Percentiles rank a stretch among this genome's conserved stretches.
These are phyloP conservation scores for Herpetospermum pedunculosum DNA, from an alignment of 306 rosid genomes.

Conservation along the genomic window DNA sequence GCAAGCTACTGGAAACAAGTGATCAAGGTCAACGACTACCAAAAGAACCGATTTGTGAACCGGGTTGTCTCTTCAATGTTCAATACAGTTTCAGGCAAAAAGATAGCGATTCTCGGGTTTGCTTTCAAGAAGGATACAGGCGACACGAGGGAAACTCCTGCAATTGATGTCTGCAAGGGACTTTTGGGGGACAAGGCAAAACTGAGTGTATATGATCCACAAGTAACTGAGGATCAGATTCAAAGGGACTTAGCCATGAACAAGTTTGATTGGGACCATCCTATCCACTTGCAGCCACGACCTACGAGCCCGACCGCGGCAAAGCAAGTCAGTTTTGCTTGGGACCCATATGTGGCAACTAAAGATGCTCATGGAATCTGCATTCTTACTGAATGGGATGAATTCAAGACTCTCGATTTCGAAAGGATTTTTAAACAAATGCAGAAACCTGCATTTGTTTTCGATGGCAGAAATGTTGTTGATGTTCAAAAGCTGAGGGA, in stretches of 20 bases:
- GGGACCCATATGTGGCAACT: conserved; percentile 57
- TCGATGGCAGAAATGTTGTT: conserved; percentile 65
- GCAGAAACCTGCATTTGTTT: conserved; percentile 79
- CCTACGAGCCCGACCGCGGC: conserved; percentile 18
- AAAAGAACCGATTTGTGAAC: conserved; percentile 64
- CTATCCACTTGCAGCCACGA: conserved; percentile 40
- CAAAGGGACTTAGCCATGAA: conserved; percentile 41
- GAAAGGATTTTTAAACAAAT: conserved; percentile 42
- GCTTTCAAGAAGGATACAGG: conserved; percentile 81
- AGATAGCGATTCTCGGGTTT: conserved; percentile 63
- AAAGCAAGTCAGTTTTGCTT: conserved; percentile 36
- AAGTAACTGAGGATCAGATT: conserved; percentile 52
- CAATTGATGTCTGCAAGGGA: conserved; percentile 74
- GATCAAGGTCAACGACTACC: conserved; percentile 70
- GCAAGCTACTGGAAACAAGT: conserved; percentile 76
- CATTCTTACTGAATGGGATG: conserved; percentile 86
- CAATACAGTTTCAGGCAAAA: conserved; percentile 70
- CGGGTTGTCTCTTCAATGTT: conserved; percentile 68
- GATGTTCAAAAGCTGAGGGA: conserved; percentile 48
- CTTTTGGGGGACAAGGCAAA: conserved; percentile 56
- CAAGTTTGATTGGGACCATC: conserved; percentile 50
- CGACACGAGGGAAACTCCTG: conserved; percentile 78
- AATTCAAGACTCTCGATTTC: conserved; percentile 61
- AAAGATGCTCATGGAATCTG: conserved; percentile 71
- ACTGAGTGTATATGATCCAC: conserved; percentile 58